Percentiles rank a stretch among this genome's conserved stretches.
Conservation (phyloP, 108 stramenopile genomes). For the Nitzschia sp. region DNA sequence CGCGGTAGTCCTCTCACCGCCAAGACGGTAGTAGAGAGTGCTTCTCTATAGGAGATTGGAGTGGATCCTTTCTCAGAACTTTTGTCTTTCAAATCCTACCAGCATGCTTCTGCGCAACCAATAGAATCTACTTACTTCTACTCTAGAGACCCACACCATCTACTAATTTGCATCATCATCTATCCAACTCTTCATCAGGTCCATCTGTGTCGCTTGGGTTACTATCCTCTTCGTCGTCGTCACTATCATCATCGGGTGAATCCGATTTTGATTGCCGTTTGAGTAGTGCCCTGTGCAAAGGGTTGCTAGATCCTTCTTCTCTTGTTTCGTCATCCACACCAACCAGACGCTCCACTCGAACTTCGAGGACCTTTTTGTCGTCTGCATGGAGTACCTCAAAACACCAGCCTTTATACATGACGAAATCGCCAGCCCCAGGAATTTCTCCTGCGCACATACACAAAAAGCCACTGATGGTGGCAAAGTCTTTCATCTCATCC, state of each 20-base stretch:
- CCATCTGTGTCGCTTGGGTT: too few relatives aligned
- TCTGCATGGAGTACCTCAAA: conserved; percentile 89
- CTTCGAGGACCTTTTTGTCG: conserved; percentile 73
- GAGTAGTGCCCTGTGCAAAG: too few relatives aligned
- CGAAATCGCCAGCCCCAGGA: conserved; percentile 84
- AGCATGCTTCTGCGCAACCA: too few relatives aligned
- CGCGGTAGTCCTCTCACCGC: not conserved
- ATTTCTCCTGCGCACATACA: conserved; percentile 95
- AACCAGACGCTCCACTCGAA: conserved; percentile 75
- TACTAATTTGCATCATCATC: too few relatives aligned
- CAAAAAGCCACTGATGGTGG: conserved; percentile 89
- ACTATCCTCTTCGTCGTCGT: not conserved
- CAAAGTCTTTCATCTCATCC: conserved; percentile 86
- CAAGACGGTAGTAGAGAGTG: not conserved
- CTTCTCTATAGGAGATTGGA: not conserved
- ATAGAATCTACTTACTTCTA: too few relatives aligned
- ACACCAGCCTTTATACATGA: conserved; percentile 86
- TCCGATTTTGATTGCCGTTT: not conserved
- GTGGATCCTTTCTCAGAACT: not conserved
- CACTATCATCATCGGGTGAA: not conserved
- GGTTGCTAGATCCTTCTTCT: not conserved
- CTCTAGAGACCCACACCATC: too few relatives aligned
- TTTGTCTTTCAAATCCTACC: too few relatives aligned
- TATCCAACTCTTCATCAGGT: too few relatives aligned
- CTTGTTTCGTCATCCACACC: conserved; percentile 60